Conservation (phyloP, 164 flowering plant genomes). For the Magnolia changhungtana region DNA sequence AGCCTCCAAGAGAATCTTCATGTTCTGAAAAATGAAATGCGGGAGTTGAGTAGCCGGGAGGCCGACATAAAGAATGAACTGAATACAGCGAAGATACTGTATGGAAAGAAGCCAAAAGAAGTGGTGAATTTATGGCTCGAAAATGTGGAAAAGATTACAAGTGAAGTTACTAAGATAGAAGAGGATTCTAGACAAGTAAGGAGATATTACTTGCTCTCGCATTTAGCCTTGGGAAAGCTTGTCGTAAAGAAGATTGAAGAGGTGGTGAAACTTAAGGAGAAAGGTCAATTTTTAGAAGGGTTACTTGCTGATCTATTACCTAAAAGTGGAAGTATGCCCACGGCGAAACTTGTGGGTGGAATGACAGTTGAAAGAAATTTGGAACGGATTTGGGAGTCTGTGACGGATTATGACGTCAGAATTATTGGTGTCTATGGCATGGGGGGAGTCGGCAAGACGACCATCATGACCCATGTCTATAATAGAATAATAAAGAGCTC, state of each 20-base stretch:
- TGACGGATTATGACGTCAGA: not conserved
- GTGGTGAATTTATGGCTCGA: constrained; percentile 7
- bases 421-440: constrained; percentile 11
- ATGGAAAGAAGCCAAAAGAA: not conserved
- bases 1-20: not conserved
- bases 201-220: not conserved
- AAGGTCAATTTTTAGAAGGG: not conserved
- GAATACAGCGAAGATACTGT: not conserved
- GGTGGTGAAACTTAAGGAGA: not conserved
- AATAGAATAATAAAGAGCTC: not conserved
- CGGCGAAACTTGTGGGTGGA: not conserved
- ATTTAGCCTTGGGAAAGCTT: not conserved
- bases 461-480: constrained; percentile 1
- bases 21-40: not conserved
- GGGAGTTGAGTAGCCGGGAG: not conserved
- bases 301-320: not conserved
- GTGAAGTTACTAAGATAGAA: not conserved
- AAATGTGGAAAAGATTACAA: constrained; percentile 5
- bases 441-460: constrained; percentile 15
- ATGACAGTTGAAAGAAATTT: not conserved
- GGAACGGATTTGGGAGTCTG: not conserved
- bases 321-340: not conserved
- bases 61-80: not conserved
- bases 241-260: not conserved
- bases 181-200: not conserved